phyloP scores from a whole-genome alignment of 805 yeast species.

The Wickerhamomyces subpelliculosus region DNA sequence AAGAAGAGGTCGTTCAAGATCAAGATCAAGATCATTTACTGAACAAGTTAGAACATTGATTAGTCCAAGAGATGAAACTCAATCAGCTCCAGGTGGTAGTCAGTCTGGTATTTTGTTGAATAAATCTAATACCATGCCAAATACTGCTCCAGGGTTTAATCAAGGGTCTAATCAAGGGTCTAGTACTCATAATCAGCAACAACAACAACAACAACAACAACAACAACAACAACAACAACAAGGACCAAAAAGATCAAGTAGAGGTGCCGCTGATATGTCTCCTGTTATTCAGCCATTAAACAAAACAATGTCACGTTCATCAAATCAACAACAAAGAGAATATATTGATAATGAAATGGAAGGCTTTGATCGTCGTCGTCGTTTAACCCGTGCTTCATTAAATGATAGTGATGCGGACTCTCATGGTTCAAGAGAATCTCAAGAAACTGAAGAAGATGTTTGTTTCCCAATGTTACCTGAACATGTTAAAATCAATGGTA shows the following conservation, averaged over 20 bases:
- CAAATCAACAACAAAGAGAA: constrained; percentile 12
- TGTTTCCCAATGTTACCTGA: constrained; percentile 89
- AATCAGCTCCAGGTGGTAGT: constrained; percentile 12
- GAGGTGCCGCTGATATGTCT: constrained; percentile 13
- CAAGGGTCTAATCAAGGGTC: no score
- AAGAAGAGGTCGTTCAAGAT: constrained; percentile 18
- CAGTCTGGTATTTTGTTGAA: constrained; percentile 25
- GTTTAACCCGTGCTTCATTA: constrained; percentile 25
- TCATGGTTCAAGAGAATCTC: constrained; percentile 69
- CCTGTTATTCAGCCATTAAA: constrained; percentile 18
- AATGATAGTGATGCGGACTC: constrained; percentile 63
- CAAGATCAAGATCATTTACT: constrained; percentile 34
- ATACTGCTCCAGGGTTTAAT: no score
- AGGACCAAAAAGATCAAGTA: constrained; percentile 18
- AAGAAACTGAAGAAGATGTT: constrained; percentile 95
- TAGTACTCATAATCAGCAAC: no score
- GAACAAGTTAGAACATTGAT: constrained; percentile 35
- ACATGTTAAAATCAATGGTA: constrained; percentile 58
- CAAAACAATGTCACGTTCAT: constrained; percentile 15
- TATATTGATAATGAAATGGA: constrained; percentile 28
- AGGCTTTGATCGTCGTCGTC: constrained; percentile 28
- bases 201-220: no score
- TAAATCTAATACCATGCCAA: constrained; percentile 5
- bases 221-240: no score
- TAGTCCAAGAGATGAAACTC: constrained; percentile 24